A percentile compares a stretch with the other conserved stretches of the same genome.
Conservation (phyloP, 179 eudicot genomes). For the Monotropa hypopitys region DNA sequence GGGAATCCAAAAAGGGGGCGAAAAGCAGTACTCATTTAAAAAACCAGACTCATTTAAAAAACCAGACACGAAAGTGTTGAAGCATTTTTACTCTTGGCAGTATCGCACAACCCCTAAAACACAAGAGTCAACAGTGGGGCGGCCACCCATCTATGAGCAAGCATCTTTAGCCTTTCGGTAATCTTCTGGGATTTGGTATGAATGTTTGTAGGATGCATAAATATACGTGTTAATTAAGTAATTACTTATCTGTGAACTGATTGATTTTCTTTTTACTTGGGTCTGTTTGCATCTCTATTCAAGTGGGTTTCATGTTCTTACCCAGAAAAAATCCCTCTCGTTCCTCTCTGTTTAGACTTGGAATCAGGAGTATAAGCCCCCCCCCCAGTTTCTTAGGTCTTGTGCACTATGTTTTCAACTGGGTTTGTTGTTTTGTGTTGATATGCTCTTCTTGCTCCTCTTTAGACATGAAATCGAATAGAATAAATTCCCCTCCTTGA, state of each 20-base stretch:
- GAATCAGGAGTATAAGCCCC: background rate
- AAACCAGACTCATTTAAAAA: no score
- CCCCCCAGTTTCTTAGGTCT: background rate
- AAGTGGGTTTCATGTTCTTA: background rate
- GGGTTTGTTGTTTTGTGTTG: background rate
- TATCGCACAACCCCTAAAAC: background rate
- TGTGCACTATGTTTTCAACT: background rate
- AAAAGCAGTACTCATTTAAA: no score
- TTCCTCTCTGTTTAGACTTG: background rate
- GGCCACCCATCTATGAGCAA: background rate
- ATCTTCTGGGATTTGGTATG: background rate
- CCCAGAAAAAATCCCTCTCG: background rate
- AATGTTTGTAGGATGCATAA: background rate
- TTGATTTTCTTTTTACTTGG: background rate
- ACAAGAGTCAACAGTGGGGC: background rate
- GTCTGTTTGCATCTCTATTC: background rate
- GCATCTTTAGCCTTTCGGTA: conserved; percentile 5
- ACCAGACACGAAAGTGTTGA: no score
- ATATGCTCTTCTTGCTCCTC: background rate
- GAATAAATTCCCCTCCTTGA: background rate
- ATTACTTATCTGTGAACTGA: background rate
- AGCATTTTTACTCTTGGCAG: no score
- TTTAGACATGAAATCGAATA: background rate
- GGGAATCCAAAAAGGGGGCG: no score
- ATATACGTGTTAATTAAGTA: background rate